Evolutionary conservation across 352 stramenopile genomes (phyloP).

Genomic region (Blastocystis sp.): DNA sequence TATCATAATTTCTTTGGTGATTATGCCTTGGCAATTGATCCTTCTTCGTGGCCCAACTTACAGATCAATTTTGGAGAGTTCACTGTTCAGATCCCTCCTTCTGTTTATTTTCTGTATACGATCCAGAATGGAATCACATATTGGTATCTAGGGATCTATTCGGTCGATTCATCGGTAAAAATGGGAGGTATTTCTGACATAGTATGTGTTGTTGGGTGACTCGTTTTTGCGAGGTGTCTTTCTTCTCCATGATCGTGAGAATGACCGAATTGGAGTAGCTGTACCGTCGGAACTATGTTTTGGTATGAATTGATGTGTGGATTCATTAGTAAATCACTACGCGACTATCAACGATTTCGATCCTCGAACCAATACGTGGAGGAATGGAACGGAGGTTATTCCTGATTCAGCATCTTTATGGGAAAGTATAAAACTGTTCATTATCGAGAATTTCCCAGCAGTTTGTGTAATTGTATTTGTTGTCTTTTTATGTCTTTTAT

Average conservation of each 20-base stretch:
- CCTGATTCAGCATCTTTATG: neutral
- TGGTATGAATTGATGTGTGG: neutral
- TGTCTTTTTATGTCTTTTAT: neutral
- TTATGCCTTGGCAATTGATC: neutral
- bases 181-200: neutral
- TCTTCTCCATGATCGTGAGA: neutral
- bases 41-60: neutral
- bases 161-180: neutral
- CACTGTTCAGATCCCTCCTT: neutral
- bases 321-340: neutral
- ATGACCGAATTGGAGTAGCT: neutral
- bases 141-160: slow-evolving; percentile 18
- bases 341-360: neutral
- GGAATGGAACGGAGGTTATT: neutral
- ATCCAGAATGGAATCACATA: neutral
- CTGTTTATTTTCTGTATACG: neutral
- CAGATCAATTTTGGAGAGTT: neutral
- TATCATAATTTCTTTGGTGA: neutral
- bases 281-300: neutral
- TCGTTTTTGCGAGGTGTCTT: neutral
- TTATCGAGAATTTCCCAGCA: neutral
- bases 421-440: neutral
- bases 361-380: neutral
- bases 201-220: slow-evolving; percentile 18
- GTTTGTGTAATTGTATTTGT: neutral